Evolutionary conservation across 1,284 basidiomycete species (phyloP).

Genomic region (Sphaerobolus stellatus): DNA sequence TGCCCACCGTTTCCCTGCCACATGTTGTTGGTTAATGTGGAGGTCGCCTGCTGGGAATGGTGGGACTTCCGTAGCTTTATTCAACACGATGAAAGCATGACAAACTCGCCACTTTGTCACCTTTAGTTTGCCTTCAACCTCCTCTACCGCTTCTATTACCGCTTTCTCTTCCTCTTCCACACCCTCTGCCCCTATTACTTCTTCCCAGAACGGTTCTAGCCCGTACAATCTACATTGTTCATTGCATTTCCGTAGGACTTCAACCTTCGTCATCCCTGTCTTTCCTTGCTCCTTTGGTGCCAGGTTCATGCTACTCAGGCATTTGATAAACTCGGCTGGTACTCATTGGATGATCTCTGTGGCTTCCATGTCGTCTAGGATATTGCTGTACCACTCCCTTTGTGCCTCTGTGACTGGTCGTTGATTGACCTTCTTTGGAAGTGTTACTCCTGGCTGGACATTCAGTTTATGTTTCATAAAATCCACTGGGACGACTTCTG

Average conservation of each 20-base stretch:
- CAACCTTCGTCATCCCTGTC: conserved; percentile 26
- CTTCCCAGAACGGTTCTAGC: conserved; percentile 13
- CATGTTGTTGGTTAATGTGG: conserved; percentile 30
- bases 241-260: conserved; percentile 30
- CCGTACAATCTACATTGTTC: conserved; percentile 28
- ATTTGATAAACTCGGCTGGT: conserved; percentile 28
- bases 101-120: conserved; percentile 35
- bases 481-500: conserved; percentile 17
- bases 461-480: conserved; percentile 20
- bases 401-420: conserved; percentile 30
- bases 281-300: conserved; percentile 32
- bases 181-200: conserved; percentile 15
- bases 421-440: conserved; percentile 14
- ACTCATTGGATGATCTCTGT: conserved; percentile 31
- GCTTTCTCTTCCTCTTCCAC: conserved; percentile 1
- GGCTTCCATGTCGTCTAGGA: conserved; percentile 32
- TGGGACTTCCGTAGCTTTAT: conserved; percentile 33
- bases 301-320: conserved; percentile 28
- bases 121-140: too few species aligned
- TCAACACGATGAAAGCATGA: conserved; percentile 35
- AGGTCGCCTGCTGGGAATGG: conserved; percentile 40
- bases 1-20: conserved; percentile 33
- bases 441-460: conserved; percentile 15
- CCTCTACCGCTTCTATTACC: neutral
- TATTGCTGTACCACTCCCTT: conserved; percentile 25